Evolutionary conservation across 2,329 filamentous ascomycete genomes (phyloP).

Genomic region (Pseudogymnoascus sp.): DNA sequence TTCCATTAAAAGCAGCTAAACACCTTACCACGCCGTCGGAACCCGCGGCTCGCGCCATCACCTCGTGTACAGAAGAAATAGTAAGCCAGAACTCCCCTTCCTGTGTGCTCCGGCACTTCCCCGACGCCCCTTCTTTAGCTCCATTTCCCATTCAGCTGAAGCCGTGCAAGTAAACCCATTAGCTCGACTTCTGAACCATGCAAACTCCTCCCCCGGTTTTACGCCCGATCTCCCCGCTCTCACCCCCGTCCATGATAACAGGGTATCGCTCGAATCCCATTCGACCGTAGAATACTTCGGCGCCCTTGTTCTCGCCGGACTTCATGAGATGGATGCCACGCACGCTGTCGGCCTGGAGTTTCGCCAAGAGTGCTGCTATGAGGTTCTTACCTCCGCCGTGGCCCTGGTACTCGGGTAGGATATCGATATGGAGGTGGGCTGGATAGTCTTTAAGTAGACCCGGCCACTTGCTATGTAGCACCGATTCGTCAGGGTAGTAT

Average conservation of each 20-base stretch:
- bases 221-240: conserved; percentile 2
- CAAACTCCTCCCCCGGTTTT: conserved; percentile 11
- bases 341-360: neutral
- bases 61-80: neutral
- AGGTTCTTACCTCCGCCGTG: conserved; percentile 3
- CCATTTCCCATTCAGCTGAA: neutral
- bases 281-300: neutral
- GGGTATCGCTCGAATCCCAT: conserved; percentile 9
- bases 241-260: conserved; percentile 1
- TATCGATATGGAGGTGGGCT: conserved; percentile 7
- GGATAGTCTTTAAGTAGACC: conserved; percentile 3
- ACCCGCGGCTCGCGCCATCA: conserved; percentile 3
- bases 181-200: conserved; percentile 8
- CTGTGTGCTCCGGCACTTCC: neutral
- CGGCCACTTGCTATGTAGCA: conserved; percentile 1
- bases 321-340: conserved; percentile 10
- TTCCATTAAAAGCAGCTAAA: conserved; percentile 3
- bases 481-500: conserved; percentile 1
- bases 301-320: conserved; percentile 1
- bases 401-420: conserved; percentile 10
- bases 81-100: neutral
- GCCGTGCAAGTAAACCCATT: neutral
- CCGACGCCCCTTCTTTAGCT: neutral
- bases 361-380: neutral
- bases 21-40: conserved; percentile 5